Conservation (phyloP, 768 basidiomycete species). For the Galerina sulciceps region DNA sequence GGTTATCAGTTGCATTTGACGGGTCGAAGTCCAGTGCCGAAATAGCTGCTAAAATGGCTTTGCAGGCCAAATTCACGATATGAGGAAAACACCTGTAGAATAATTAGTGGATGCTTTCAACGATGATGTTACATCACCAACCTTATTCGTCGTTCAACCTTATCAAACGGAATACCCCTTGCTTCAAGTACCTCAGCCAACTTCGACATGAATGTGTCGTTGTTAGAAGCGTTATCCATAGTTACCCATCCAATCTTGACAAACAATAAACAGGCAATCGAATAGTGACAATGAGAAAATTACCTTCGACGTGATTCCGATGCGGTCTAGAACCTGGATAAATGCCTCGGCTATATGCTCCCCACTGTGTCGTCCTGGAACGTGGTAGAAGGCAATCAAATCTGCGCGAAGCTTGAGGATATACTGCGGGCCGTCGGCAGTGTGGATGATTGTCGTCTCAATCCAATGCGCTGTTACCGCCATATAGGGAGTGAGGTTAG, state of each 20-base stretch:
- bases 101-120: neutral
- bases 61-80: slow-evolving; percentile 35
- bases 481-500: slow-evolving; percentile 40
- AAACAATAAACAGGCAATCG: neutral
- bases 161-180: slow-evolving; percentile 25
- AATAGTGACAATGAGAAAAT: slow-evolving; percentile 1
- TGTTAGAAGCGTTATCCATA: slow-evolving; percentile 36
- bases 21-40: too few relatives aligned
- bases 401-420: slow-evolving; percentile 32
- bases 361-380: slow-evolving; percentile 41
- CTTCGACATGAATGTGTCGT: slow-evolving; percentile 32
- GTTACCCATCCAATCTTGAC: slow-evolving; percentile 43
- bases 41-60: too few relatives aligned
- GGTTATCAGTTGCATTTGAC: too few relatives aligned
- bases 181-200: slow-evolving; percentile 17
- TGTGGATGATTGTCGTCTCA: slow-evolving; percentile 18
- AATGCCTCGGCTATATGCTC: slow-evolving; percentile 39
- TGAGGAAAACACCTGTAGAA: slow-evolving; percentile 33
- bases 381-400: slow-evolving; percentile 37
- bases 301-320: slow-evolving; percentile 31
- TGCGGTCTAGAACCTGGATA: slow-evolving; percentile 30
- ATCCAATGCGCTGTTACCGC: slow-evolving; percentile 49
- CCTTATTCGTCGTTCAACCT: slow-evolving; percentile 25
- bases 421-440: slow-evolving; percentile 23
- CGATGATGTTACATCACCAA: slow-evolving; percentile 10